Percentiles rank a stretch among this genome's conserved stretches.
Conservation (phyloP, 2,329 filamentous ascomycete species). For the Sporothrix humicola region DNA sequence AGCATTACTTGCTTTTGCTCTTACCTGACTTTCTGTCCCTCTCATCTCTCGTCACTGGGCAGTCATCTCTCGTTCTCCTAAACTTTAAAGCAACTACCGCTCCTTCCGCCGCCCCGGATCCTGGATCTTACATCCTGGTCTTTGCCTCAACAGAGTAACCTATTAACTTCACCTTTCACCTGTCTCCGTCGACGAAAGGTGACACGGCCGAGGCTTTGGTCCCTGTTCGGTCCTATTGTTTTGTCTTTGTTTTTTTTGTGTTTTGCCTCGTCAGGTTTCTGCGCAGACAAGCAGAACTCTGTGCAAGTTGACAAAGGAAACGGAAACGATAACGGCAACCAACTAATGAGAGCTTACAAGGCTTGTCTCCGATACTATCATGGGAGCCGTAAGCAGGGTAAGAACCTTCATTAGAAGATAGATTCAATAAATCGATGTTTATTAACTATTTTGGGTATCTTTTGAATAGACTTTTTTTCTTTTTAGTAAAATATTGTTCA, state of each 20-base stretch:
- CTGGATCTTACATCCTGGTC: not conserved
- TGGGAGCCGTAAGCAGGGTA: too few relatives aligned
- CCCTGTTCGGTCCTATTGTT: not conserved
- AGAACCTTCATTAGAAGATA: too few relatives aligned
- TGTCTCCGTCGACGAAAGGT: not conserved
- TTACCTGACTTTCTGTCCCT: not conserved
- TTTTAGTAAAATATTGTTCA: too few relatives aligned
- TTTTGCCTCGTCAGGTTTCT: not conserved
- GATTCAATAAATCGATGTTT: too few relatives aligned
- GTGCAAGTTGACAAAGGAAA: not conserved
- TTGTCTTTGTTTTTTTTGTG: not conserved
- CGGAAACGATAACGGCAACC: not conserved
- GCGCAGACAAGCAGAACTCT: constrained; percentile 1
- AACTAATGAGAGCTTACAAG: too few relatives aligned
- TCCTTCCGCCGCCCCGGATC: constrained; percentile 6
- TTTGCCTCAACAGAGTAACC: too few relatives aligned
- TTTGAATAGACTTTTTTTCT: too few relatives aligned
- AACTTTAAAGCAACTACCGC: not conserved
- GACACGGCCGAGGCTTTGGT: not conserved
- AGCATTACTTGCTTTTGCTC: not conserved
- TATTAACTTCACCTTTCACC: too few relatives aligned
- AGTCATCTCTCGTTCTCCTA: not conserved
- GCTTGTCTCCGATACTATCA: too few relatives aligned
- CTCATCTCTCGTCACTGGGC: not conserved
- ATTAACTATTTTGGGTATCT: too few relatives aligned